A percentile compares a stretch with the other conserved stretches of the same genome.
Conservation (phyloP, 2,329 filamentous ascomycete genomes). For the Tolypocladium paradoxum region DNA sequence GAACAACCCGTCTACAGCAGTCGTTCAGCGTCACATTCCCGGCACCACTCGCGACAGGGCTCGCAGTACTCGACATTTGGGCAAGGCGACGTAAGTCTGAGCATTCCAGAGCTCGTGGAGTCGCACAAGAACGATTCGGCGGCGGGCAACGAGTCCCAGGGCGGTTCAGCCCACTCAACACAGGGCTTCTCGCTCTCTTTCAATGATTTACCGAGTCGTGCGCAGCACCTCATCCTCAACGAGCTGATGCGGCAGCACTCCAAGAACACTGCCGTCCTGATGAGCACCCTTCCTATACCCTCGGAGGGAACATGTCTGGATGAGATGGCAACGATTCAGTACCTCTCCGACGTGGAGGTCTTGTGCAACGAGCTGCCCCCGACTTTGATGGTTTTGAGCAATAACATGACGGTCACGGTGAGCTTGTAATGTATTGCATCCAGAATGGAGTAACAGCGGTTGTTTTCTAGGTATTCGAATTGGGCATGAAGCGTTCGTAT, state of each 20-base stretch:
- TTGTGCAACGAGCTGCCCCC: constrained; percentile 69
- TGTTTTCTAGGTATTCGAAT: neutral
- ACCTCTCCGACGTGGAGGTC: constrained; percentile 68
- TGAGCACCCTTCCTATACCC: constrained; percentile 76
- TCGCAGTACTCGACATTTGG: constrained; percentile 21
- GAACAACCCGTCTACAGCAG: constrained; percentile 20
- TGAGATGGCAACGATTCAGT: constrained; percentile 59
- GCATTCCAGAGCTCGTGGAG: constrained; percentile 33
- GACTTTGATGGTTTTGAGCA: constrained; percentile 69
- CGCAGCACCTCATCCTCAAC: constrained; percentile 79
- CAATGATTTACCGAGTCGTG: constrained; percentile 75
- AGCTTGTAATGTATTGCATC: constrained; percentile 40
- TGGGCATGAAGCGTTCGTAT: neutral
- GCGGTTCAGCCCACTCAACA: constrained; percentile 39
- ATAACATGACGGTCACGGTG: constrained; percentile 82
- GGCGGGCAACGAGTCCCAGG: constrained; percentile 16
- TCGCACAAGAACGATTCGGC: constrained; percentile 20
- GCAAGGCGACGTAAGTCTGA: constrained; percentile 25
- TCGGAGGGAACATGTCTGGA: constrained; percentile 64
- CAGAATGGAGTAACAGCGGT: neutral
- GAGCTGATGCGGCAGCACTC: constrained; percentile 66
- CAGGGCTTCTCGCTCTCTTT: constrained; percentile 64
- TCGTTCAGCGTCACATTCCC: constrained; percentile 18
- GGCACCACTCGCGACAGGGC: constrained; percentile 24
- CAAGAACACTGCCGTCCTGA: constrained; percentile 61